Base-by-base conservation (phyloP, 78 protist species). In the Chrysochromulina parva region DNA sequence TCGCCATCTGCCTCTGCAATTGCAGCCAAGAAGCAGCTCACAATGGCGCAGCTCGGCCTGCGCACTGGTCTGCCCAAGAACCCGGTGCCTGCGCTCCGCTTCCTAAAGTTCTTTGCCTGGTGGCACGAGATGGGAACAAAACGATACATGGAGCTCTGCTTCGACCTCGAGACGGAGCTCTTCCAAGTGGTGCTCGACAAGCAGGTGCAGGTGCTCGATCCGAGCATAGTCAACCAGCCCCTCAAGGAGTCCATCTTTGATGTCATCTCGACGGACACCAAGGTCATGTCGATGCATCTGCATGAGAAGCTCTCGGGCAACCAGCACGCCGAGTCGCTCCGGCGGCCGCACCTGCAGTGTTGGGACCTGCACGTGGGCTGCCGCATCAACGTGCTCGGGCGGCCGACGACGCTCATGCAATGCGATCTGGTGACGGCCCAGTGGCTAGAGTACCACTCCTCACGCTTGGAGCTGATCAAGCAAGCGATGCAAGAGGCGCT, bases 321-420 rank as follows among this genome's bases (percentile, higher is more conserved):
- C 57, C 85, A 76, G 85, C 85, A 76, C 58, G 85, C 85, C 26
- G n/a, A 10, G 26, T 76, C 85, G 11, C 54, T 76, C 13, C 53
- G 55, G 17, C 59, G 54, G 38, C 60, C 85, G 9, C 59, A 76
- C 38, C 28, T 76, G 28, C 11, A 17, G 14, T 9, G 28, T 13
- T 76, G 85, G 85, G 85, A 76, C 57, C 58, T 76, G 57, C 85
- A 76, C 85, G 85, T 76, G 22, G 85, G 85, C 38, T 55, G 59
- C 26, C 2, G 17, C 28, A 0, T 76, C 48, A 76, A 76, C 28
- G 3, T 76, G 3, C 24, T 76, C 13, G 85, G 85, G 47, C 20
- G 57, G 5, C 85, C 85, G n/a, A 76, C 85, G 59, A 76, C 85
- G 38, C 85, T 76, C 54, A 47, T 76, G 85, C 53, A 19, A 11